Evolutionary conservation across 148 eudicot genomes (phyloP).

Genomic region (Dysphania ambrosioides): DNA sequence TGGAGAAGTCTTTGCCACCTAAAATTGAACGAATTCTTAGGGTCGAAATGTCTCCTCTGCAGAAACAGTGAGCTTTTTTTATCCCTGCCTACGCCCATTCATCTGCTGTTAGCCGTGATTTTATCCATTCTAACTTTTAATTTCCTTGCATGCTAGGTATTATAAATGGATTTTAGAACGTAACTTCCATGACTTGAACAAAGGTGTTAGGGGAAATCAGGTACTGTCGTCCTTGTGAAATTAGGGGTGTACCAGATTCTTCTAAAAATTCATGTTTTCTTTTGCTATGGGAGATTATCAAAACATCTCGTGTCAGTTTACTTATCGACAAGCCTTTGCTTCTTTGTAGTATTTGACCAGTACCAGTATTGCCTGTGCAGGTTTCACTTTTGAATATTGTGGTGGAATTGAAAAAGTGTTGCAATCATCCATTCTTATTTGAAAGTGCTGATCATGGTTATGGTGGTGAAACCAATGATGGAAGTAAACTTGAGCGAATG

Average conservation of each 20-base stretch:
- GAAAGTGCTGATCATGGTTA: slow-evolving; percentile 99
- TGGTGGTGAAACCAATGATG: slow-evolving; percentile 87
- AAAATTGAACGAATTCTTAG: slow-evolving; percentile 96
- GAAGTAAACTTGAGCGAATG: slow-evolving; percentile 84
- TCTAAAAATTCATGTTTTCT: background rate
- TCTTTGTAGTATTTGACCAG: background rate
- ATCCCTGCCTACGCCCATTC: background rate
- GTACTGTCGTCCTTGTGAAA: slow-evolving; percentile 30
- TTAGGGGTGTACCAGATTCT: background rate
- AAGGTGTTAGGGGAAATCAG: slow-evolving; percentile 99
- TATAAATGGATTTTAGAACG: slow-evolving; percentile 99
- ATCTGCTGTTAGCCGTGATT: background rate
- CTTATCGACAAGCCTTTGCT: background rate
- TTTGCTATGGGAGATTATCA: background rate
- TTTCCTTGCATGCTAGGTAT: slow-evolving; percentile 50
- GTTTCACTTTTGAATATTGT: slow-evolving; percentile 96
- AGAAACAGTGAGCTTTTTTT: slow-evolving; percentile 65
- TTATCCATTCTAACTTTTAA: slow-evolving; percentile 4
- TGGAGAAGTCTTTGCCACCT: slow-evolving; percentile 98
- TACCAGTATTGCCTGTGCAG: slow-evolving; percentile 44
- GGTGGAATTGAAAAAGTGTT: slow-evolving; percentile 99
- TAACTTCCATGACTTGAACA: slow-evolving; percentile 93
- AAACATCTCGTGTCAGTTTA: background rate
- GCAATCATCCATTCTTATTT: slow-evolving; percentile 98
- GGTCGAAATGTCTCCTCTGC: slow-evolving; percentile 99